Evolutionary conservation across 1,284 basidiomycete genomes (phyloP).

Genomic region (Ustilago shanxiensis): DNA sequence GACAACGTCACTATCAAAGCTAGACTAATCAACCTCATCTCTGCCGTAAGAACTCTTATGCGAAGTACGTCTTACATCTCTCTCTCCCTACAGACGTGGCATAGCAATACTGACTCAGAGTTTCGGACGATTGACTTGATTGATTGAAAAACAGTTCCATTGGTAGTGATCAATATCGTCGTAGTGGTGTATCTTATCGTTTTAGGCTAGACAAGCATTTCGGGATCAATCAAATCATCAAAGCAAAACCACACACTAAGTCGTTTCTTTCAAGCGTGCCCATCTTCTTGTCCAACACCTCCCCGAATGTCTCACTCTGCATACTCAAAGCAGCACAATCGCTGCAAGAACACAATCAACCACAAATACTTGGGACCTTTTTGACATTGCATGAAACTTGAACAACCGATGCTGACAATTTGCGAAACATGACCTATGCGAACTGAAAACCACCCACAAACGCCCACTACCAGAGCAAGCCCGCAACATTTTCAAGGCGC

Average conservation of each 20-base stretch:
- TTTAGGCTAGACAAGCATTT: conserved; percentile 27
- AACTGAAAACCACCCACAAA: neutral
- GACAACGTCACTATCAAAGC: conserved; percentile 78
- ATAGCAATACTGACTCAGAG: too few relatives aligned
- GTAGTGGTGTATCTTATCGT: conserved; percentile 62
- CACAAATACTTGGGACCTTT: neutral
- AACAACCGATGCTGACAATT: neutral
- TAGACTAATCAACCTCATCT: conserved; percentile 88
- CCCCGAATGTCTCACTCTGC: too few relatives aligned
- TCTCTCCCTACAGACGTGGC: too few relatives aligned
- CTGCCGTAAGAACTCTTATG: conserved; percentile 92
- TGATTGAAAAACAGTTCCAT: conserved; percentile 36
- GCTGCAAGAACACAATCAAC: neutral
- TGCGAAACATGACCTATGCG: neutral
- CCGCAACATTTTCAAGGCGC: conserved; percentile 11
- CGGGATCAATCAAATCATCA: neutral
- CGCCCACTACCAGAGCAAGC: neutral
- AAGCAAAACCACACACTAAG: too few relatives aligned
- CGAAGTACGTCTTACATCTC: conserved; percentile 79
- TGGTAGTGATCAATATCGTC: conserved; percentile 62
- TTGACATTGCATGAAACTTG: neutral
- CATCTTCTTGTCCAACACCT: too few relatives aligned
- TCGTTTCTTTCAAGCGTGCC: too few relatives aligned
- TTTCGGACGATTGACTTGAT: too few relatives aligned
- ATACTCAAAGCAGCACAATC: too few relatives aligned